Base-by-base conservation (phyloP, 768 basidiomycete species). In the Tulasnella sp. region DNA sequence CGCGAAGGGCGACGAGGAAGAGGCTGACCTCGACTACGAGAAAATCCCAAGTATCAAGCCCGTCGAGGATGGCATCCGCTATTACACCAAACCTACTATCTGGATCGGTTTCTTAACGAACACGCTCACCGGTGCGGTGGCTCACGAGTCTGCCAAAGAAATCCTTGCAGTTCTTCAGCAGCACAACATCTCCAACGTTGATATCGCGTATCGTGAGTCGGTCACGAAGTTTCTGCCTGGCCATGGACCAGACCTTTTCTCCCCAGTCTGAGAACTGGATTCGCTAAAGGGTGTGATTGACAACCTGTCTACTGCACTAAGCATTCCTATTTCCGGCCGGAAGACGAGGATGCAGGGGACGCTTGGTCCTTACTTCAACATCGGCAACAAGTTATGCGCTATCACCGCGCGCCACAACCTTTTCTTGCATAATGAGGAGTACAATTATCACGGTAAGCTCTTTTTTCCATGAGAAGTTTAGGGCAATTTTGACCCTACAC, bases 301-400 rank as follows among this genome's bases (percentile, higher is more conserved):
- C 39, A 9, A 29, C 2, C 3, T 66, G 19, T 42, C 64, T 5
- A 42, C 6, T 66, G 12, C 65, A 11, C 71, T 72, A 14, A n/a
- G 41, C 47, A 63, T 80, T 70, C 73, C 77, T 64, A 81, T 82
- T 73, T 78, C 75, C 74, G 67, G 74, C 68, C 26, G 65, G 22
- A 80, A 76, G 34, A 77, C 79, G 35, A 12, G 3, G 17, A 73
- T 75, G 42, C 73, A 76, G 73, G 81, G 82, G 9, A 82, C 82
- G 5, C 77, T 77, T 5, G 80, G 79, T 6, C 77, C 81, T 72
- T 81, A 77, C 75, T 35, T 82, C 67, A 67, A 69, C 41, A 79
- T 73, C 26, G 72, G 69, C 2, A 41, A 74, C 29, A 41, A 69
- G n/a, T 66, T 75, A 14, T 76, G 69, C 47, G 75, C 62, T 2